phyloP scores from a whole-genome alignment of 495 filamentous ascomycete genomes.

The Pseudomonodictys pantanalensis region DNA sequence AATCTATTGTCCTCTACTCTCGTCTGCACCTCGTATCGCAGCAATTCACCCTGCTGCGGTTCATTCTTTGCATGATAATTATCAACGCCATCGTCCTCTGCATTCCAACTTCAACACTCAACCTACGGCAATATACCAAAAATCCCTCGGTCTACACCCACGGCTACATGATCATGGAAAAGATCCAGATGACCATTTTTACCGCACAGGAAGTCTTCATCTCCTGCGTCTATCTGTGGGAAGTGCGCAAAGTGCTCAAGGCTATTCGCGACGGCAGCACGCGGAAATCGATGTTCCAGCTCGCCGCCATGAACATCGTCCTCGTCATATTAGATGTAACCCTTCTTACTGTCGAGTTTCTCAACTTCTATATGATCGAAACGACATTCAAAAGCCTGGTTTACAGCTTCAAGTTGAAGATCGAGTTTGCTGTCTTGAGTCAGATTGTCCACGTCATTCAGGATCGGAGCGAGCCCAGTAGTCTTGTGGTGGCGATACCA shows the following conservation, averaged over 20 bases:
- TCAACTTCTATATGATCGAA: slow-evolving; percentile 56
- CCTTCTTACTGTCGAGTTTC: slow-evolving; percentile 57
- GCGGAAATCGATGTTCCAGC: slow-evolving; percentile 55
- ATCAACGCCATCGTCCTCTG: slow-evolving; percentile 54
- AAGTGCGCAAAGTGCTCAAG: slow-evolving; percentile 47
- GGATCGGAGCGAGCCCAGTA: no score
- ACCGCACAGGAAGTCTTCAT: slow-evolving; percentile 62
- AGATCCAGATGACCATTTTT: slow-evolving; percentile 62
- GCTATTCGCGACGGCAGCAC: slow-evolving; percentile 38
- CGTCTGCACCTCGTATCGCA: slow-evolving; percentile 59
- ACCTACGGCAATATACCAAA: slow-evolving; percentile 17
- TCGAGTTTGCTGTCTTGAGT: slow-evolving; percentile 62
- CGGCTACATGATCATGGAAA: slow-evolving; percentile 58
- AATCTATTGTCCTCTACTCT: slow-evolving; percentile 65
- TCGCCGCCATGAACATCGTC: slow-evolving; percentile 56
- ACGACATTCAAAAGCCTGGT: slow-evolving; percentile 59
- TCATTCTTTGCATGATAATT: slow-evolving; percentile 58
- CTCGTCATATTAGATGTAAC: slow-evolving; percentile 57
- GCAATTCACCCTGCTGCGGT: slow-evolving; percentile 49
- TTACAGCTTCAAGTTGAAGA: slow-evolving; percentile 65
- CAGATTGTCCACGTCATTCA: slow-evolving; percentile 40
- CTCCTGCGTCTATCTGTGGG: slow-evolving; percentile 58
- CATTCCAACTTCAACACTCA: slow-evolving; percentile 44
- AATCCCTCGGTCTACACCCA: slow-evolving; percentile 23
- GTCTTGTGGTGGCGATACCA: no score